Base-by-base conservation (phyloP, 257 asterid species). In the Thymus quinquecostatus region DNA sequence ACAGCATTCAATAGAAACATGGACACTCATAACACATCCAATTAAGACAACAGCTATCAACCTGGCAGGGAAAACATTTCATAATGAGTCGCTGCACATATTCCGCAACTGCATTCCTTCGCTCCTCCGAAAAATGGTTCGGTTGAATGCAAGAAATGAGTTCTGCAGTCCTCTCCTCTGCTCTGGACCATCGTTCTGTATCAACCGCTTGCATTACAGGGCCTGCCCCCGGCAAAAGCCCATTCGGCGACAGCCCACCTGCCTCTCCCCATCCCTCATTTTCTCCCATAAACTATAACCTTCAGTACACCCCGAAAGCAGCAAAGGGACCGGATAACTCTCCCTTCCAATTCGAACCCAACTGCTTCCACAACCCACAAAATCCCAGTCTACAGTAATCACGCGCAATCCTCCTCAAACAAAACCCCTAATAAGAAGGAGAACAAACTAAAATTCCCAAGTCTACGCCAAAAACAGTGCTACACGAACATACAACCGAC, bases 21-120 rank as follows among this genome's bases (percentile, higher is more conserved):
- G 34, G 7, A 74, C 45, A 66, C 67, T 51, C 60, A 14, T 6
- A 10, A 7, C 30, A 57, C 74, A 66, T 6, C 40, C 41, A 59
- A 47, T 54, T 13, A 27, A 66, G 21, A 57, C 71, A 69, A 69
- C 48, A 70, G 12, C 58, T 56, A 21, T 70, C 83, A 68, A 94
- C 99, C 99, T 94, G 95, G 79, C 99, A 94, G 48, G 97, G 93
- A 74, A 91, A 94, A 76, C 97, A 89, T 80, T 88, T 88, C 79
- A 79, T 78, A 44, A 94, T 91, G 63, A 91, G 97, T 69, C 88
- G 81, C 82, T 86, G 92, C 66, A 91, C 97, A 63, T 94, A 91
- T 76, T 89, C 86, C 21, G 95, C 96, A 79, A 94, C 99, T 0
- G 97, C 96, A 78, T 85, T 89, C 77, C 99, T 78, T 32, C 90